Evolutionary conservation across 1,284 basidiomycete species (phyloP), one percentile per base, ranked within the genome.

Genomic region (Cystobasidium slooffiae): DNA sequence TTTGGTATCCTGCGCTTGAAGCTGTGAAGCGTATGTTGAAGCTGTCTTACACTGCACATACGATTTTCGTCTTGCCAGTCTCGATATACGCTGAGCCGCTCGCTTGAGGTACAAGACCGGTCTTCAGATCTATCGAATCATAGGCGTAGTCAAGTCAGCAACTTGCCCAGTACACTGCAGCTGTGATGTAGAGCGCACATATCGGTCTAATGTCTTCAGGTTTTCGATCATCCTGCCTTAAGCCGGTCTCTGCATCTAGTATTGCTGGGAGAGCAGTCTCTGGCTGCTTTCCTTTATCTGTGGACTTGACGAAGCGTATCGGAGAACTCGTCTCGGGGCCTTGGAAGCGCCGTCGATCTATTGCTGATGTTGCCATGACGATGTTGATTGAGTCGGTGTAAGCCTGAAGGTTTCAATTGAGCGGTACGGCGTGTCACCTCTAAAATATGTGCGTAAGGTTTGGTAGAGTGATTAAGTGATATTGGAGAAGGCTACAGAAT

Each of bases 21-120:
- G 53, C 22, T 47, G 43, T 18, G 24, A n/a, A 31, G 10, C 20
- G 56, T 14, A 18, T 10, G 22, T 58, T 8, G 41, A 46, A 53
- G 3, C 12, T 39, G 16, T 49, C 66, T 41, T 69, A 96, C 91
- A 97, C 92, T 55, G 95, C 94, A 81, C 94, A 97, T 2, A 94
- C 93, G 77, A 98, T 88, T 84, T 98, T 99, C 0, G 93, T 91
- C 78, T 86, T 86, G 75, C 88, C 91, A 14, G 89, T 91, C 83
- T 99, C 96, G 77, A 98, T 90, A 81, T 97, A 99, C 10, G 93
- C 93, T 53, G 93, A 96, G 0, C 96, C 96, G 79, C 94, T 94
- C 1, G 96, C 94, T 83, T 96, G 94, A 74, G 85, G 91, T 64
- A 97, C 92, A 8, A 98, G 84, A 4, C 94, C 93, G 20, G 93